These are phyloP conservation scores for Leccinum rimulosum DNA, from an alignment of 768 basidiomycete species.

Conservation along the genomic window DNA sequence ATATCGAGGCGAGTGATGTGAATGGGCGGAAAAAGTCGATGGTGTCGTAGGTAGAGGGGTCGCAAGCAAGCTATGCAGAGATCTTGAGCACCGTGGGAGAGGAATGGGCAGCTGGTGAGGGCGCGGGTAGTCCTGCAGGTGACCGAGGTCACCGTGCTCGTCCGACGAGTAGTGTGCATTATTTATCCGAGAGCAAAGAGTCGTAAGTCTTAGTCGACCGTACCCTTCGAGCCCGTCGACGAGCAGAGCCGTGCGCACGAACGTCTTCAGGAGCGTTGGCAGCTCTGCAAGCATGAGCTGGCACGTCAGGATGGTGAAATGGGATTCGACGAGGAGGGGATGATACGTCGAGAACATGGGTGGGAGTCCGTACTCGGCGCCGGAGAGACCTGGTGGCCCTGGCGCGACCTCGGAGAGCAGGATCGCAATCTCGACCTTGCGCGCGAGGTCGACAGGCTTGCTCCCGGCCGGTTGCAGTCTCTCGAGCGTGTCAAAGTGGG, in stretches of 20 bases:
- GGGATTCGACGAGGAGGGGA: conserved; percentile 83
- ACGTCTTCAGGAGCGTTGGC: conserved; percentile 55
- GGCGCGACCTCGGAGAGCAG: conserved; percentile 56
- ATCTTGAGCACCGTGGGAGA: too few species aligned
- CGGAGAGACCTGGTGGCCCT: conserved; percentile 34
- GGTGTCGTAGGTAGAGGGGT: too few species aligned
- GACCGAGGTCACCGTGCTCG: too few species aligned
- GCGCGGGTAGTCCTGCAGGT: too few species aligned
- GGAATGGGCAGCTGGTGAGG: too few species aligned
- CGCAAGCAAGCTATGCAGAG: too few species aligned
- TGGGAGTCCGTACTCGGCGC: conserved; percentile 38
- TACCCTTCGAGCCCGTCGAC: conserved; percentile 86
- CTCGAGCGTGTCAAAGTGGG: conserved; percentile 79
- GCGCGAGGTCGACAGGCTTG: conserved; percentile 40
- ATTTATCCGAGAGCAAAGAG: too few species aligned
- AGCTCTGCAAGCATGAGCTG: conserved; percentile 80
- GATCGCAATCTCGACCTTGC: conserved; percentile 65
- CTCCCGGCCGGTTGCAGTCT: conserved; percentile 22
- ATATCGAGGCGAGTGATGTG: too few species aligned
- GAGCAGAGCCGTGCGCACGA: conserved; percentile 61
- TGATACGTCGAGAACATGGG: conserved; percentile 87
- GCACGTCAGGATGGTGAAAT: conserved; percentile 76
- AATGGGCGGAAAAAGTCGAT: too few species aligned
- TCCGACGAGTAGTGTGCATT: too few species aligned
- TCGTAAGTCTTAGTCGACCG: too few species aligned